Evolutionary conservation across 495 filamentous ascomycete genomes (phyloP), one percentile per base, ranked within the genome.

Genomic region (Xylaria palmicola): DNA sequence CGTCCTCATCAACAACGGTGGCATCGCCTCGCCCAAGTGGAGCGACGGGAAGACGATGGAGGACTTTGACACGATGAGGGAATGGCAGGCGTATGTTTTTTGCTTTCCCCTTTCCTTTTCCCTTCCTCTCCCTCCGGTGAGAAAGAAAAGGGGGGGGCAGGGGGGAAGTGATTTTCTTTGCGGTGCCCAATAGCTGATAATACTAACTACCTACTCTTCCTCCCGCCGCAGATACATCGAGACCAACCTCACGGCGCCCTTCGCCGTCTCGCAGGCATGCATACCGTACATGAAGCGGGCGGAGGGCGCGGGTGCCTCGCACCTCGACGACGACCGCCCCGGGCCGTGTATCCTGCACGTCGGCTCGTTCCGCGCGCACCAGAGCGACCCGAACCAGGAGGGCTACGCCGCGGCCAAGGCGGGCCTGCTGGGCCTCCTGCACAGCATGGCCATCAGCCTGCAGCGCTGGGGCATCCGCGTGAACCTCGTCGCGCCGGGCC

Each of bases 341-440:
- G 27, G 51, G 9, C 32, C 55, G 57, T 52, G 71, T 74, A 22
- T 67, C 70, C 59, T 59, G 70, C 50, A 64, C 73, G 34, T 70
- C 65, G 12, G 47, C 5, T 68, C 70, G 26, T 70, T 69, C 53
- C 70, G 73, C 4, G 72, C 70, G 20, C 60, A 65, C 32, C 64
- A 67, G 57, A 60, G 51, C 29, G 68, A 73, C 34, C 70, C 71
- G 4, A 68, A 73, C 54, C 76, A 81, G 52, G 76, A 79, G 20
- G 78, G 77, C 1, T 82, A 81, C 62, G 80, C 78, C 40, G 70
- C 81, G 6, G 79, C 78, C 1, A 83, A 83, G 53, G 73, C 79
- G 2, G 80, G 72, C 0, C 58, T 81, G 20, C 45, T 80, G 15
- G 80, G 80, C 0, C 51, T 83, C 27, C 81, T 75, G 43, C 75